Conservation (phyloP, 2,329 filamentous ascomycete species). For the Aspergillaceae sp. region DNA sequence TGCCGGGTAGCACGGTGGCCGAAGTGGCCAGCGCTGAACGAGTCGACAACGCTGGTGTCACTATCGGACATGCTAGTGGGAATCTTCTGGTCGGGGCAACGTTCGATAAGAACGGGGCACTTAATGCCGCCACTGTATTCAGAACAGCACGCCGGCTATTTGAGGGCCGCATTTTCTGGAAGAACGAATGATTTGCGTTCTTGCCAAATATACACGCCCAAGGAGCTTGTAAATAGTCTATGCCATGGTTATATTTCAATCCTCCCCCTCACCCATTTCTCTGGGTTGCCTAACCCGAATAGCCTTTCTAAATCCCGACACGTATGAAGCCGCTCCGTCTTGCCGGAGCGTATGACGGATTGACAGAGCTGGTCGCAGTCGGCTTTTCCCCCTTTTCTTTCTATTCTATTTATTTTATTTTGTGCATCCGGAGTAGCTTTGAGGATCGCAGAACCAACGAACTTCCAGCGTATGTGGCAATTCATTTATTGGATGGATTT, state of each 20-base stretch:
- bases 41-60: slow-evolving; percentile 27
- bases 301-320: neutral
- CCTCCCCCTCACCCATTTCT: neutral
- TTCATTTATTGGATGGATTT: too few species aligned
- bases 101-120: slow-evolving; percentile 26
- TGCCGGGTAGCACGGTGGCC: slow-evolving; percentile 35
- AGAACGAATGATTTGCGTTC: slow-evolving; percentile 3
- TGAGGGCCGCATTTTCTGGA: slow-evolving; percentile 40
- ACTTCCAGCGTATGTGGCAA: too few species aligned
- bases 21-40: slow-evolving; percentile 16
- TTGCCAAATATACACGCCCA: too few species aligned
- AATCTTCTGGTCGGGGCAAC: slow-evolving; percentile 36
- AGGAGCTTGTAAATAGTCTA: too few species aligned
- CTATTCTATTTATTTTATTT: neutral
- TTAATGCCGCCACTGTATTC: slow-evolving; percentile 37
- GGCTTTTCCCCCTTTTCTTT: neutral
- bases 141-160: slow-evolving; percentile 43
- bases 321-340: neutral
- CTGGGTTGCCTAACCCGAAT: neutral
- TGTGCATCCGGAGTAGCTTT: too few species aligned
- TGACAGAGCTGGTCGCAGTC: neutral
- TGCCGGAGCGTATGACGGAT: neutral
- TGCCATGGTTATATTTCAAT: neutral
- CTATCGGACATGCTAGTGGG: slow-evolving; percentile 41
- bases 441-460: too few species aligned